These are phyloP conservation scores for Xylariaceae sp. DNA, from an alignment of 2,329 filamentous ascomycete species.

Conservation along the genomic window DNA sequence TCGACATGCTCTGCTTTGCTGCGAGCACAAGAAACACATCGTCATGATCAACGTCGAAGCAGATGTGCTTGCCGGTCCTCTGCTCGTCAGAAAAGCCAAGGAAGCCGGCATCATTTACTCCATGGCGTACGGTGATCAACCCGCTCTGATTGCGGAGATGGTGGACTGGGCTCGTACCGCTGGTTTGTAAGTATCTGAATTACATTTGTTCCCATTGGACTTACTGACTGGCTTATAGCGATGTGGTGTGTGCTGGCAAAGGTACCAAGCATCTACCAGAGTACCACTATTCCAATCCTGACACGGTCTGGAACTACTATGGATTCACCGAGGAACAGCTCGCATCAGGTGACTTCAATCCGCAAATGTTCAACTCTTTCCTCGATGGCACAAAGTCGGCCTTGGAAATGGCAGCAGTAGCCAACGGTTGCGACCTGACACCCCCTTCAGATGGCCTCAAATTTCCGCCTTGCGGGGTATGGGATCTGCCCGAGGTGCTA, in stretches of 20 bases:
- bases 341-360: constrained; percentile 41
- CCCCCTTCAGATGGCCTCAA: constrained; percentile 39
- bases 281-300: constrained; percentile 45
- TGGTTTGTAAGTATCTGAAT: constrained; percentile 31
- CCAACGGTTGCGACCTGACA: constrained; percentile 42
- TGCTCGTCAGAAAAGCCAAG: constrained; percentile 39
- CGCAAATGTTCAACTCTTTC: constrained; percentile 49
- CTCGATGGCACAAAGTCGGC: constrained; percentile 47
- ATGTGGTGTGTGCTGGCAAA: constrained; percentile 44
- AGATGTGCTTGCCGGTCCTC: constrained; percentile 42
- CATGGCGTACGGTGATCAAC: constrained; percentile 47
- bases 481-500: constrained; percentile 41
- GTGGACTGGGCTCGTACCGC: constrained; percentile 44
- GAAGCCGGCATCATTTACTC: constrained; percentile 47
- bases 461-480: constrained; percentile 43
- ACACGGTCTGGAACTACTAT: constrained; percentile 46
- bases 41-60: constrained; percentile 48
- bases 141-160: constrained; percentile 42
- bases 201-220: not conserved
- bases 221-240: constrained; percentile 6
- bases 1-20: constrained; percentile 40
- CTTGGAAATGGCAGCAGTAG: constrained; percentile 46
- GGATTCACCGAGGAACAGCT: constrained; percentile 45
- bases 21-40: constrained; percentile 47
- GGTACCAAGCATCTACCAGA: constrained; percentile 45